Conservation (phyloP, 352 stramenopile genomes). For the Phytopythium cucurbitacearum region DNA sequence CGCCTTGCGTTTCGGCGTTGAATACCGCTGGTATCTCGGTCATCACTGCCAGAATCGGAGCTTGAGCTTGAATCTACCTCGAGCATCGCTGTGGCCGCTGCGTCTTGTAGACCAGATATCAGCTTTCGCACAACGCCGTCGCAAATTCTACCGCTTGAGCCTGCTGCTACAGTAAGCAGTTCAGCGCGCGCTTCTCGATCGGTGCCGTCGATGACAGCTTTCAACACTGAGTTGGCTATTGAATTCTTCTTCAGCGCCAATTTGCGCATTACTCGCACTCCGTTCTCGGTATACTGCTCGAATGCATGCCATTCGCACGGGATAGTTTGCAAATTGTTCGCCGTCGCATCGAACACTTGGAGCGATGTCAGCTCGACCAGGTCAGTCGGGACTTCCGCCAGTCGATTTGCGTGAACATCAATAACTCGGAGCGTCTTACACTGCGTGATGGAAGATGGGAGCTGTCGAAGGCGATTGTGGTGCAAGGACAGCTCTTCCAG, state of each 20-base stretch:
- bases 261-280: conserved; percentile 23
- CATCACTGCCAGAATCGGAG: conserved; percentile 6
- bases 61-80: too few relatives aligned
- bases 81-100: neutral
- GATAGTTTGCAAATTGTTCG: conserved; percentile 41
- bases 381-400: conserved; percentile 22
- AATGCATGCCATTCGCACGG: conserved; percentile 52
- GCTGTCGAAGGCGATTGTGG: conserved; percentile 26
- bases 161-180: conserved; percentile 4
- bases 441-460: conserved; percentile 27
- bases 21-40: neutral
- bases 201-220: conserved; percentile 21
- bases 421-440: conserved; percentile 34
- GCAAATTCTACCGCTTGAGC: conserved; percentile 23
- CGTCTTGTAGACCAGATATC: conserved; percentile 37
- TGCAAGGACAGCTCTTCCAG: conserved; percentile 38
- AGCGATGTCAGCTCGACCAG: conserved; percentile 27
- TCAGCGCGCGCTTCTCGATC: conserved; percentile 2
- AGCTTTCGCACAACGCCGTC: conserved; percentile 50
- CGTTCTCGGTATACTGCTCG: conserved; percentile 12
- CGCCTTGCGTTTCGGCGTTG: neutral
- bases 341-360: conserved; percentile 31
- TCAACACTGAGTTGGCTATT: conserved; percentile 20
- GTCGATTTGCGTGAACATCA: conserved; percentile 44
- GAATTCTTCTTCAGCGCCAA: conserved; percentile 49